Evolutionary conservation across 139 green algal species (phyloP).

Genomic region (Zygnema cylindricum): DNA sequence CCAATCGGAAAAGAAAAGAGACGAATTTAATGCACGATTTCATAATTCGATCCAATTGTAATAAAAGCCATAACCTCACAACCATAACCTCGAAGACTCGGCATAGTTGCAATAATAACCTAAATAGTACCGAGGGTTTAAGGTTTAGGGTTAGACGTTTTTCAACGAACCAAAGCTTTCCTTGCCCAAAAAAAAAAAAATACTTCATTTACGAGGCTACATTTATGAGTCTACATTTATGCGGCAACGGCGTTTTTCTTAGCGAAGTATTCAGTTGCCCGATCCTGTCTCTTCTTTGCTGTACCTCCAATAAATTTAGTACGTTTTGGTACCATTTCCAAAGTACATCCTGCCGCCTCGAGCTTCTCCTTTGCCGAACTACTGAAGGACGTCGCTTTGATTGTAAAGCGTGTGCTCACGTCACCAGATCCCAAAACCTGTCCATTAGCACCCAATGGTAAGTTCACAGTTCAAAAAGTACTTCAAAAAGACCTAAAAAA

Average conservation of each 20-base stretch:
- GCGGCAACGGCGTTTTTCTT: conserved; percentile 22
- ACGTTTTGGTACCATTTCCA: conserved; percentile 10
- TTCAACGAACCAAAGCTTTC: no score
- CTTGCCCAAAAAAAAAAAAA: no score
- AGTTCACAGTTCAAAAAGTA: not conserved
- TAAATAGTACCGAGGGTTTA: no score
- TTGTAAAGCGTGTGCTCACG: conserved; percentile 84
- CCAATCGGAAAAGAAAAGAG: no score
- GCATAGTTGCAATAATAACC: no score
- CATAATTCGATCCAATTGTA: no score
- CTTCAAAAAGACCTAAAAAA: conserved; percentile 4
- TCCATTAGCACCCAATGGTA: not conserved
- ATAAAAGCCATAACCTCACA: no score
- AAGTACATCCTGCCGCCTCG: conserved; percentile 80
- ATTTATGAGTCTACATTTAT: no score
- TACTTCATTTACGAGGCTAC: no score
- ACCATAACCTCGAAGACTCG: no score
- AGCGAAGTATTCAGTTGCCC: conserved; percentile 21
- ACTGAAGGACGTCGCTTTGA: conserved; percentile 87
- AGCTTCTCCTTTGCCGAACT: conserved; percentile 84
- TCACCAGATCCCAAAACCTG: conserved; percentile 77
- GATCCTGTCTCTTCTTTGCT: conserved; percentile 23
- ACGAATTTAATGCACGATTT: no score
- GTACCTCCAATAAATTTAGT: conserved; percentile 26
- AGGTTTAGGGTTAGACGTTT: no score